Percentiles rank a stretch among this genome's conserved stretches.
These are phyloP conservation scores for Calophaca sinica DNA, from an alignment of 306 rosid species.

Conservation along the genomic window DNA sequence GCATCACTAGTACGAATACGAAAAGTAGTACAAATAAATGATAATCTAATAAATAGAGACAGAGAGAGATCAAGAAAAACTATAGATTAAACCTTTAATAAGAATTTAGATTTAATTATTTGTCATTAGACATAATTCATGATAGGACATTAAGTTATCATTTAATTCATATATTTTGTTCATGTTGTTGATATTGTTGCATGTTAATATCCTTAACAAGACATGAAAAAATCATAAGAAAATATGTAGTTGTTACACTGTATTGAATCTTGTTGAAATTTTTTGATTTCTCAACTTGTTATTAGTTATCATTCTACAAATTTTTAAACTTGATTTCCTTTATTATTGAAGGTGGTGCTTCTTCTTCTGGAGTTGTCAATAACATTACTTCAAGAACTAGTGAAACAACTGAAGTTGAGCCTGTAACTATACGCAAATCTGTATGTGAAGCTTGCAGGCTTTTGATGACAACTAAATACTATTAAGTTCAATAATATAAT, in stretches of 20 bases:
- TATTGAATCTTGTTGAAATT: neutral
- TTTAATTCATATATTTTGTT: no score
- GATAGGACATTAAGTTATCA: no score
- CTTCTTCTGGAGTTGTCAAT: neutral
- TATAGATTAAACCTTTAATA: no score
- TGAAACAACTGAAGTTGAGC: neutral
- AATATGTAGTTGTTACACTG: neutral
- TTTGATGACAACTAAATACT: neutral
- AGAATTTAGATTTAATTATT: no score
- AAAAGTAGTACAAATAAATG: no score
- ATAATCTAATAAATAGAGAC: no score
- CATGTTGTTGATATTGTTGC: no score
- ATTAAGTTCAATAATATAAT: neutral
- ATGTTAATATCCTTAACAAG: no score
- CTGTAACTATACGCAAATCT: neutral
- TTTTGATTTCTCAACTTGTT: neutral
- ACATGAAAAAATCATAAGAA: no score
- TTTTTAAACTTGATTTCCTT: neutral
- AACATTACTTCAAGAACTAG: neutral
- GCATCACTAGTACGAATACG: no score
- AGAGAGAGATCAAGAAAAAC: no score
- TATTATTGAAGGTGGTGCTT: conserved; percentile 1
- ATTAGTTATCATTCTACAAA: neutral
- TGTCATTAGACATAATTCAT: no score
- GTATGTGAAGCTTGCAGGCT: neutral